Evolutionary conservation across 2,329 filamentous ascomycete species (phyloP), one percentile per base, ranked within the genome.

Genomic region (Epichloe glyceriae): DNA sequence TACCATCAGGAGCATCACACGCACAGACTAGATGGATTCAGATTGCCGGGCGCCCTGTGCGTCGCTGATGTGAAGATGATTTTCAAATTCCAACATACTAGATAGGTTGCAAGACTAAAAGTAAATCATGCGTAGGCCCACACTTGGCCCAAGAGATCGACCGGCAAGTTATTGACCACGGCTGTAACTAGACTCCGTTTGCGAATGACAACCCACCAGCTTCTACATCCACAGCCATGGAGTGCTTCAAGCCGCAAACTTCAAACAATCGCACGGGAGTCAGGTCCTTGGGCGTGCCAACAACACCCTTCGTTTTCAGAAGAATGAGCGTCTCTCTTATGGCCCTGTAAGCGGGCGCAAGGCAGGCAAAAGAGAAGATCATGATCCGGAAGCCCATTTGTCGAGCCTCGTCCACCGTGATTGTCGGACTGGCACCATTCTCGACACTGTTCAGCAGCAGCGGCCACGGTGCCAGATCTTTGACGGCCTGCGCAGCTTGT

Each of bases 401-500:
- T 51, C 68, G 69, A 15, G 78, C 78, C 55, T 81, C 74, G 0
- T 72, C 63, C 7, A 72, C 73, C 1, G 70, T 72, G 44, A 79
- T 73, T 39, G 74, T 68, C 0, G 79, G 79, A 35, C 74, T 78
- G 34, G 73, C 71, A 6, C 79, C 79, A 37, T 74, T 73, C 53
- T 75, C 72, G 2, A 82, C 79, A 53, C 73, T 76, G 58, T 82
- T 82, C 51, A 80, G 67, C 33, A 81, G 63, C 40, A 79, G 67
- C 57, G 67, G 76, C 70, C 58, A 72, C 2, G 72, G 71, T 2
- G 69, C 70, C 1, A 80, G 64, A 14, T 74, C 72, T 35, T 67
- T 60, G 20, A 74, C 72, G 1, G 70, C 69, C 47, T 66, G 62
- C 26, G 66, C 63, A 0, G 72, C 76, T 58, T 82, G 69, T 41